phyloP scores from a whole-genome alignment of 164 flowering plant genomes.

The Nymphaea colorata region DNA sequence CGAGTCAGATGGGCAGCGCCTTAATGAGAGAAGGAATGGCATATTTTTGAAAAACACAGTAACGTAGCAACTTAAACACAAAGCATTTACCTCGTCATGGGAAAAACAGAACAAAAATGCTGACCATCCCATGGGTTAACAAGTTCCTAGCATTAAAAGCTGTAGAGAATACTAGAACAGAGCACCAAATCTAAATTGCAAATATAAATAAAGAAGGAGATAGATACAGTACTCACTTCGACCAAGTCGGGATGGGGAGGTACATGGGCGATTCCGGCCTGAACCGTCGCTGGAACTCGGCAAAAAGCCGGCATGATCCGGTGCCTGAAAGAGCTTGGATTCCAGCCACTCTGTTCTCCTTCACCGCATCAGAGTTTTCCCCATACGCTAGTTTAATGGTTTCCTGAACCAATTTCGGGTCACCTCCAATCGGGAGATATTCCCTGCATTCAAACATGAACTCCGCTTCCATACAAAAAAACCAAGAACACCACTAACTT shows the following conservation, averaged over 20 bases:
- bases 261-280: conserved; percentile 16
- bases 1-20: not conserved
- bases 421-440: conserved; percentile 14
- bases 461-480: no score
- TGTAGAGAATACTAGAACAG: not conserved
- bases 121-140: not conserved
- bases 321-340: conserved; percentile 32
- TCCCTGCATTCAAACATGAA: conserved; percentile 7
- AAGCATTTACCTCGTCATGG: not conserved
- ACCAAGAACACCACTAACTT: no score
- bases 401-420: conserved; percentile 21
- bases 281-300: conserved; percentile 27
- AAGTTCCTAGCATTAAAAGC: no score
- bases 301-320: conserved; percentile 33
- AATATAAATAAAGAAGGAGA: not conserved
- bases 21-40: not conserved
- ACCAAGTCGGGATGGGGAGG: conserved; percentile 29
- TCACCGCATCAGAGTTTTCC: conserved; percentile 15
- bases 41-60: not conserved
- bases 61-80: not conserved
- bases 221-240: conserved; percentile 16
- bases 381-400: conserved; percentile 24
- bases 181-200: not conserved
- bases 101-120: not conserved
- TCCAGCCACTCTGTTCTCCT: conserved; percentile 23